Conservation (phyloP, 371 early-diverging fungal species). For the Nematocida displodere region DNA sequence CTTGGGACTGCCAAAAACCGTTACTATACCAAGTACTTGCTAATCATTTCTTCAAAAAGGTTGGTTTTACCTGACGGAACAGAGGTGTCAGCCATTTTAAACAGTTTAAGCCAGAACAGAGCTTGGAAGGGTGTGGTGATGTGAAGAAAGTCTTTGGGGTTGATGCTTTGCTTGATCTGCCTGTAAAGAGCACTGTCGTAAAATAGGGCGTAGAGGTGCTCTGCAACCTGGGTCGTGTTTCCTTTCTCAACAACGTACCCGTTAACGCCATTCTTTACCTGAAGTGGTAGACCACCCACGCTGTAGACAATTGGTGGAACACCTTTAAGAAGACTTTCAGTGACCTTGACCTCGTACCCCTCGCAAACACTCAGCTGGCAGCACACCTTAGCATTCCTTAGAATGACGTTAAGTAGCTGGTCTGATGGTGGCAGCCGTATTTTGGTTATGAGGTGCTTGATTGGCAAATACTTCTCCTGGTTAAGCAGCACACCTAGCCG, state of each 20-base stretch:
- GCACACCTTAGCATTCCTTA: constrained; percentile 70
- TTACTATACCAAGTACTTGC: constrained; percentile 38
- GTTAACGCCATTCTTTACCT: constrained; percentile 68
- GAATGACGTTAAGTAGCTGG: constrained; percentile 71
- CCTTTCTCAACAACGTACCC: constrained; percentile 71
- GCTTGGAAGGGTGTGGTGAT: constrained; percentile 56
- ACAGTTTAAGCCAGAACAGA: constrained; percentile 49
- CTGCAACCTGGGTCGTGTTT: constrained; percentile 68
- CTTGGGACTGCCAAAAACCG: too few relatives aligned
- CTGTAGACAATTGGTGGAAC: constrained; percentile 69
- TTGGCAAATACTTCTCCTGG: constrained; percentile 43
- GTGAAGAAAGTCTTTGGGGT: constrained; percentile 23
- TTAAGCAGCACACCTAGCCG: constrained; percentile 68
- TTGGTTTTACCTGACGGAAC: too few relatives aligned
- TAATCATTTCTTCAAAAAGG: constrained; percentile 10
- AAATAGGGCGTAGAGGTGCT: constrained; percentile 67
- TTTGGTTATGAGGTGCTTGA: constrained; percentile 56
- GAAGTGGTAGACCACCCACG: constrained; percentile 76
- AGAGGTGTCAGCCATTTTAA: not conserved
- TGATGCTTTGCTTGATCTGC: constrained; percentile 19
- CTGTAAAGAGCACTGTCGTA: constrained; percentile 56
- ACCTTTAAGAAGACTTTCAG: constrained; percentile 72
- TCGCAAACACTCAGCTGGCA: constrained; percentile 75
- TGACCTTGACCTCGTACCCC: constrained; percentile 82
- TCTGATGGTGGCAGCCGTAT: constrained; percentile 72